Conservation (phyloP, 108 stramenopile genomes). For the Epithemia pelagica region DNA sequence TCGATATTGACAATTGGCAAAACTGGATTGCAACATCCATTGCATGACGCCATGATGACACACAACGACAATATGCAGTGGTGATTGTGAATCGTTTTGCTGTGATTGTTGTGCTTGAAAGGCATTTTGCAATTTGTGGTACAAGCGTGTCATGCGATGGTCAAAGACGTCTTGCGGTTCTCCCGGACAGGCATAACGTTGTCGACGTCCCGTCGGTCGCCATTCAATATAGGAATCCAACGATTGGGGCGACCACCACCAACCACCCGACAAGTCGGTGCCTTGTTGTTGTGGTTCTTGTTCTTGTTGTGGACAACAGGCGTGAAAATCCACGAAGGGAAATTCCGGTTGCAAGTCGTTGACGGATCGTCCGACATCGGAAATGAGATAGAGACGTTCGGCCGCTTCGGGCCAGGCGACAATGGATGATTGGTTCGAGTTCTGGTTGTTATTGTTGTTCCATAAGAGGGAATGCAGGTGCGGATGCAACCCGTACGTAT, state of each 20-base stretch:
- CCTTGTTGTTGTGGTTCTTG: neutral
- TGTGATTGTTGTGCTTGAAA: slow-evolving; percentile 17
- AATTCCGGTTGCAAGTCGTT: slow-evolving; percentile 20
- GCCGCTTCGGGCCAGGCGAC: slow-evolving; percentile 39
- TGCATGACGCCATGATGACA: slow-evolving; percentile 61
- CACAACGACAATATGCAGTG: slow-evolving; percentile 33
- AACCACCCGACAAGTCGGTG: neutral
- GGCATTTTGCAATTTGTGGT: slow-evolving; percentile 24
- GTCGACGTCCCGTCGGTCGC: slow-evolving; percentile 42
- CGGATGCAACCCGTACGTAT: slow-evolving; percentile 30
- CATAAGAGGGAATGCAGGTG: slow-evolving; percentile 36
- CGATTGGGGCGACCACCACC: slow-evolving; percentile 3
- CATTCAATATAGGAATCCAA: slow-evolving; percentile 30
- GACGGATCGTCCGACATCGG: slow-evolving; percentile 34
- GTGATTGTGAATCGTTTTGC: slow-evolving; percentile 19
- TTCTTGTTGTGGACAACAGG: slow-evolving; percentile 17
- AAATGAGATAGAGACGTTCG: slow-evolving; percentile 50
- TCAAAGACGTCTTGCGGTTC: slow-evolving; percentile 44
- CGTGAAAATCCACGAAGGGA: slow-evolving; percentile 33
- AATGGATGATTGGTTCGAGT: slow-evolving; percentile 15
- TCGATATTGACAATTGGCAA: slow-evolving; percentile 46
- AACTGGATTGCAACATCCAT: slow-evolving; percentile 34
- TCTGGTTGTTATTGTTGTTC: slow-evolving; percentile 32
- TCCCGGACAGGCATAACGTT: slow-evolving; percentile 42
- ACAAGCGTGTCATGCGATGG: slow-evolving; percentile 37